These are phyloP conservation scores for Chaetomium tenue DNA, from an alignment of 495 filamentous ascomycete species.

Conservation along the genomic window DNA sequence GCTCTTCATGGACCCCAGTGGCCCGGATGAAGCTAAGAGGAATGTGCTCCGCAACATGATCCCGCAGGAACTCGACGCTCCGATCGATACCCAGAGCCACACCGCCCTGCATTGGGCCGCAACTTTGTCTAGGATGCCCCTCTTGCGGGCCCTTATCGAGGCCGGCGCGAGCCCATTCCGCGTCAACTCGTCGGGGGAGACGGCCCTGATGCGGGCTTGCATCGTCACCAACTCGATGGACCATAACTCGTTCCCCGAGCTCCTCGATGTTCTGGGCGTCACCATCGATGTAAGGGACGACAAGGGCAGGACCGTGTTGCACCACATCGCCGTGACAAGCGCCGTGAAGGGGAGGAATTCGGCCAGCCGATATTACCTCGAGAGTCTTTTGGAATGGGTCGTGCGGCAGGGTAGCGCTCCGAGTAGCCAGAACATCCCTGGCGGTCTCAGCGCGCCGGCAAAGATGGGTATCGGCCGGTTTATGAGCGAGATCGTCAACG, in stretches of 20 bases:
- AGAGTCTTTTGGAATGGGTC: slow-evolving; percentile 88
- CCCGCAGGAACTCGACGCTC: slow-evolving; percentile 82
- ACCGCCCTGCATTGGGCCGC: slow-evolving; percentile 97
- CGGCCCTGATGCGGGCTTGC: slow-evolving; percentile 83
- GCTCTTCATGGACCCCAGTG: slow-evolving; percentile 75
- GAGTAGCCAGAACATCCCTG: slow-evolving; percentile 52
- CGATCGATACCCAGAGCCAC: slow-evolving; percentile 80
- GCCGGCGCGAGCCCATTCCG: slow-evolving; percentile 83
- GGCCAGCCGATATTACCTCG: slow-evolving; percentile 88
- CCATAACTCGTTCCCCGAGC: slow-evolving; percentile 71
- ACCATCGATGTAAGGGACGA: slow-evolving; percentile 88
- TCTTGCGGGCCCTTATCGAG: slow-evolving; percentile 74
- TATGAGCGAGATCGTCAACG: slow-evolving; percentile 93
- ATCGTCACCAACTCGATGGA: slow-evolving; percentile 89
- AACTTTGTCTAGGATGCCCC: slow-evolving; percentile 78
- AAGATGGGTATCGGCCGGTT: slow-evolving; percentile 84
- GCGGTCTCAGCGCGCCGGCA: slow-evolving; percentile 40
- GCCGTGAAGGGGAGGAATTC: slow-evolving; percentile 84
- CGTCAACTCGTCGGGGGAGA: slow-evolving; percentile 84
- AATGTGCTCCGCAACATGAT: slow-evolving; percentile 56
- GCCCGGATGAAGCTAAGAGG: slow-evolving; percentile 52
- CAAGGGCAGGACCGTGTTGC: slow-evolving; percentile 84
- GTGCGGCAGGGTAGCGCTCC: slow-evolving; percentile 74
- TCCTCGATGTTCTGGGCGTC: slow-evolving; percentile 83
- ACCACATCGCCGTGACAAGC: slow-evolving; percentile 93